Conservation (phyloP, 2,329 filamentous ascomycete genomes). For the Grosmannia clavigera region DNA sequence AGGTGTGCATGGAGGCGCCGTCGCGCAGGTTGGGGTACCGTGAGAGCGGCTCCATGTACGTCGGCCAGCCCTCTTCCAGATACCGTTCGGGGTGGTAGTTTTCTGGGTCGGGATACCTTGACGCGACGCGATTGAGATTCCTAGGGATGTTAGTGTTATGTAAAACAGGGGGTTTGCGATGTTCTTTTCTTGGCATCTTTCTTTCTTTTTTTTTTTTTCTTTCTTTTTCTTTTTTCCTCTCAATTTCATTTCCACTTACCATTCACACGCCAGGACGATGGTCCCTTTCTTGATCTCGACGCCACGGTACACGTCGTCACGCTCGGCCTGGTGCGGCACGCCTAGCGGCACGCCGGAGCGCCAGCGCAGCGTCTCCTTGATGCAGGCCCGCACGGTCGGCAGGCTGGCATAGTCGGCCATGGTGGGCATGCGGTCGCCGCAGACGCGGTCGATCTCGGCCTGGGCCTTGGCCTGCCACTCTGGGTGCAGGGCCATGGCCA, state of each 20-base stretch:
- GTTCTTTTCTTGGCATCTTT: background rate
- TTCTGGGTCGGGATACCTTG: slow-evolving; percentile 51
- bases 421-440: slow-evolving; percentile 38
- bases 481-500: slow-evolving; percentile 39
- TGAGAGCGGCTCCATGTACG: slow-evolving; percentile 51
- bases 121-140: slow-evolving; percentile 44
- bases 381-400: slow-evolving; percentile 39
- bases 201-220: background rate
- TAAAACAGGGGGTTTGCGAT: no score
- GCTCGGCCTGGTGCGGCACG: slow-evolving; percentile 36
- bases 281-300: slow-evolving; percentile 36
- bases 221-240: background rate
- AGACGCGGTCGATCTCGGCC: slow-evolving; percentile 44
- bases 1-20: slow-evolving; percentile 46
- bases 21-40: slow-evolving; percentile 50
- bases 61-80: slow-evolving; percentile 49
- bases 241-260: slow-evolving; percentile 20
- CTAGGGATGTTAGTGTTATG: slow-evolving; percentile 16
- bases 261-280: slow-evolving; percentile 37
- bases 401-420: slow-evolving; percentile 36
- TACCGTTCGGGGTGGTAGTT: slow-evolving; percentile 50
- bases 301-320: slow-evolving; percentile 31
- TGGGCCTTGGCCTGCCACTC: slow-evolving; percentile 41
- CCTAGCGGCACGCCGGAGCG: slow-evolving; percentile 41
- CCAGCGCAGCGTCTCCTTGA: slow-evolving; percentile 49